Evolutionary conservation across 805 yeast species (phyloP), one percentile per base, ranked within the genome.

Genomic region (Lachancea meyersii): DNA sequence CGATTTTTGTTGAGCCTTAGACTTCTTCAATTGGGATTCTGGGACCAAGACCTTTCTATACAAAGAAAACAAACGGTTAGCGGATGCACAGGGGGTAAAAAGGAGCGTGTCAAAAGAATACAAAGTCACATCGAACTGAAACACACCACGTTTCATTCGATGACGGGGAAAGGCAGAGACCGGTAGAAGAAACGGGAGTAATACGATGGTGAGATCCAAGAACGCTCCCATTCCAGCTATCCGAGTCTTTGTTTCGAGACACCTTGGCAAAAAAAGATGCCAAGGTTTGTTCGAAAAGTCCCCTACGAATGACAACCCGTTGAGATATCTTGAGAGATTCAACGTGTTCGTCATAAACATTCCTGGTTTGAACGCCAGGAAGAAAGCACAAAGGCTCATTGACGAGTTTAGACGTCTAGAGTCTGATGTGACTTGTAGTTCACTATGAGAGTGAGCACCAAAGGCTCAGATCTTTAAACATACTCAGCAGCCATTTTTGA

Each of bases 11-110:
- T 79, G 76, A 70, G 83, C 79, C 77, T 82, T 78, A 63, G 82
- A 69, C 77, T 82, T 80, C 81, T 85, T 85, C 71, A 81, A 72
- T 69, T 80, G 82, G 68, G 93, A 72, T 80, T 85, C 95, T 79
- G 95, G 95, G 54, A 70, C 70, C 54, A 70, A 65, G 58, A 70
- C 58, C 63, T 71, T 60, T 60, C 69, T 66, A 53, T 45, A 49
- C 35, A 34, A 43, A 46, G n/a, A n/a, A 20, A 32, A 19, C 16
- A 17, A 18, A 13, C 14, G 14, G 35, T 32, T 32, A 32, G 35
- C 35, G 19, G 14, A n/a, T 19, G 35, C 24, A 26, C 13, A 26
- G 10, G 26, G 26, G 26, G 26, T 7, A 6, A 6, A 23, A 23
- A 23, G 9, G n/a, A n/a, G 7, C 32, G 7, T 13, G 7, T 14